A percentile compares a stretch with the other conserved stretches of the same genome.
phyloP scores from a whole-genome alignment of 768 basidiomycete species.

The Tulasnella sp. region DNA sequence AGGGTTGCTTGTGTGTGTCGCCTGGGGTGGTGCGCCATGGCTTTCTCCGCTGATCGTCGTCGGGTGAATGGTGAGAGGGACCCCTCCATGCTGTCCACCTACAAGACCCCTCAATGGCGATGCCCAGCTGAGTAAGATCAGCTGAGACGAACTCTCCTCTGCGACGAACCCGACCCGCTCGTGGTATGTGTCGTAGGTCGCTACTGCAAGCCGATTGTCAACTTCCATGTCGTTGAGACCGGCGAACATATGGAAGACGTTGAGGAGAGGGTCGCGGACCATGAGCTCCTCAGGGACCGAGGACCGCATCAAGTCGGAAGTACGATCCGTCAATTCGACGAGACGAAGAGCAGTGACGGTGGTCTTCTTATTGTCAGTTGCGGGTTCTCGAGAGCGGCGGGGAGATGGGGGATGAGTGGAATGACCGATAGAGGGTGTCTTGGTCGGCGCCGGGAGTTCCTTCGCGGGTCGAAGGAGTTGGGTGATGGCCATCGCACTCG shows the following conservation, averaged over 20 bases:
- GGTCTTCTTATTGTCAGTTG: conserved; percentile 16
- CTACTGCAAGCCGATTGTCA: conserved; percentile 34
- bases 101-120: conserved; percentile 31
- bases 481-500: conserved; percentile 81
- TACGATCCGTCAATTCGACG: conserved; percentile 69
- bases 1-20: conserved; percentile 40
- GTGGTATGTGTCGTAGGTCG: conserved; percentile 34
- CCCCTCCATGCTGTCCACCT: background rate
- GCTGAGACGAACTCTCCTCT: conserved; percentile 47
- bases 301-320: conserved; percentile 56
- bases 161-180: conserved; percentile 64
- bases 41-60: background rate
- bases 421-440: background rate
- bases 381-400: background rate
- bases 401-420: background rate
- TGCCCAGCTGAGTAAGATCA: conserved; percentile 80
- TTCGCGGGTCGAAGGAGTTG: conserved; percentile 57
- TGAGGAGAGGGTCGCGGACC: conserved; percentile 57
- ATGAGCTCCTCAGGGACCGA: conserved; percentile 59
- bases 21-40: background rate
- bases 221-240: conserved; percentile 49
- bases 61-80: background rate
- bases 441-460: background rate
- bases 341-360: conserved; percentile 71
- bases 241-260: conserved; percentile 69